A percentile compares a stretch with the other conserved stretches of the same genome.
Conservation (phyloP, 495 filamentous ascomycete genomes). For the Aspergillus incahuasiensis region DNA sequence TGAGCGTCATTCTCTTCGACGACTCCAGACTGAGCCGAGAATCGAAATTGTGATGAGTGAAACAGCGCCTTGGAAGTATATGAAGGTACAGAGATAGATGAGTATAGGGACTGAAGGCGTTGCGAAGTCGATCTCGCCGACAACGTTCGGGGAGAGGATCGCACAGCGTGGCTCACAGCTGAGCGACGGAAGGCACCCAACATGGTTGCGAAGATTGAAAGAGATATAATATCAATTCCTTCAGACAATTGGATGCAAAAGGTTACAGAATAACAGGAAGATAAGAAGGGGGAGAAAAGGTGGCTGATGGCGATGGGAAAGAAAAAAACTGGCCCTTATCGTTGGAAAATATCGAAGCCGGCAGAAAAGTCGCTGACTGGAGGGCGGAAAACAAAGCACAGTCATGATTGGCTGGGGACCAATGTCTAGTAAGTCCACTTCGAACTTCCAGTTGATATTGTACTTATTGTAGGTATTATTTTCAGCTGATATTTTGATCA, state of each 20-base stretch:
- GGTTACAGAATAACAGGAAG: slow-evolving; percentile 3
- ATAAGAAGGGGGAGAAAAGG: slow-evolving; percentile 2
- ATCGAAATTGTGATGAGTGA: slow-evolving; percentile 26
- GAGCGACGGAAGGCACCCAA: slow-evolving; percentile 40
- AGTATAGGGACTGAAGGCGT: slow-evolving; percentile 28
- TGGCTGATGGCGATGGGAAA: neutral
- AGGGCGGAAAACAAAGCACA: neutral
- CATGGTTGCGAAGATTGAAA: slow-evolving; percentile 26
- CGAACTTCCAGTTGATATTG: no score
- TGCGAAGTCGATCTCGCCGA: slow-evolving; percentile 26
- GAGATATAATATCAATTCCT: neutral
- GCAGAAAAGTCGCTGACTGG: neutral
- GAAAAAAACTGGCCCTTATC: slow-evolving; percentile 4
- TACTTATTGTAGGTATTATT: no score
- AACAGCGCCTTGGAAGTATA: slow-evolving; percentile 27
- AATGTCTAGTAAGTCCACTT: no score
- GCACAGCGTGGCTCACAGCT: slow-evolving; percentile 35
- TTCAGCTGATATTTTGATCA: no score
- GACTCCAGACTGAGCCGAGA: slow-evolving; percentile 22
- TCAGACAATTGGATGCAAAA: neutral
- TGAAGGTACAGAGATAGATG: slow-evolving; percentile 17
- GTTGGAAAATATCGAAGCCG: slow-evolving; percentile 1
- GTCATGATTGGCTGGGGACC: neutral
- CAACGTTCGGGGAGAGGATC: slow-evolving; percentile 29
- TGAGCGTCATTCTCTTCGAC: slow-evolving; percentile 2